Base-by-base conservation (phyloP, 2,329 filamentous ascomycete species). In the Shiraia bambusicola region DNA sequence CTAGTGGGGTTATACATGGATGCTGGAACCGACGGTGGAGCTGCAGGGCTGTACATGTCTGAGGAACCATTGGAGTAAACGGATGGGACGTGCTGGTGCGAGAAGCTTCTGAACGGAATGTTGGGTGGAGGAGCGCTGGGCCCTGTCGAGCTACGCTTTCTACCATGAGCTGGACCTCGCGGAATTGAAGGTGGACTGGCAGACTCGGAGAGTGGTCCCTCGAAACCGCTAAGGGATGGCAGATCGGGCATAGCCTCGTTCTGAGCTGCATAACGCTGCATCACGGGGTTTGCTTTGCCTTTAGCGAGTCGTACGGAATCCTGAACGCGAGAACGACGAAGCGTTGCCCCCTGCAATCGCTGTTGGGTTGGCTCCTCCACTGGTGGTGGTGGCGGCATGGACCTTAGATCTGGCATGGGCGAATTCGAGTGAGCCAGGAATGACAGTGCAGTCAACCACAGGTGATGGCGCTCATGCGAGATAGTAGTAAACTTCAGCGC, bases 401-500 rank as follows among this genome's bases (percentile, higher is more conserved):
- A 45, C 3, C 84, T 73, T 12, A 90, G 81, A 37, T 93, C 88
- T 2, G 88, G 87, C 4, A 92, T 78, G 1, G 86, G 84, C 59
- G 92, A 86, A 12, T 86, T 82, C 1, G 91, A 95, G 65, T 96
- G 90, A 10, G 92, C 91, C 24, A 98, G 77, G 79, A 97, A 98
- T 0, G 91, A 95, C 14, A 98, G 76, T 1, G 93, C 89, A 14
- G 89, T 96, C 43, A 98, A 75, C 93, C 93, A 98, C 34, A 96
- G 74, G 61, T 94, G 95, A 68, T 98, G 93, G 12, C 93, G 83
- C 53, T 97, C 93, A 25, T 84, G 75, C 15, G 83, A 86, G 12
- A 79, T 75, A 0, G 93, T 88, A 0, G 93, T 98, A 66, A 98
- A 97, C 65, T 98, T 98, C 42, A 98, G 77, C 1, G 93, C 93